A percentile compares a stretch with the other conserved stretches of the same genome.
Evolutionary conservation across 805 yeast genomes (phyloP).

Genomic region (Spathaspora girioi): DNA sequence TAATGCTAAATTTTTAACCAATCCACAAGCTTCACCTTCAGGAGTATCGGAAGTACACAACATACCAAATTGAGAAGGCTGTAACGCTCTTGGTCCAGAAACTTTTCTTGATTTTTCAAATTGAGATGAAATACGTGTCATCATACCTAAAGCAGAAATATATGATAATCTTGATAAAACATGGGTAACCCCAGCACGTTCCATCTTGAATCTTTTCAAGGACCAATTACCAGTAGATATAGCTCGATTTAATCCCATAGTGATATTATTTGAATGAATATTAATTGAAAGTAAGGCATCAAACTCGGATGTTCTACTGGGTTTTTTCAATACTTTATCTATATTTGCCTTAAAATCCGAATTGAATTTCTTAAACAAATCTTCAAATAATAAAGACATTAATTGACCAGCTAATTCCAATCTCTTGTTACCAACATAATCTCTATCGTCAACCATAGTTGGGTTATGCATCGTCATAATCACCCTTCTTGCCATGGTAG

Average conservation of each 20-base stretch:
- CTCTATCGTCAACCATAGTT: slow-evolving; percentile 95
- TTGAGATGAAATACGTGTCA: slow-evolving; percentile 99
- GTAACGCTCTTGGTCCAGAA: slow-evolving; percentile 97
- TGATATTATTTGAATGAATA: slow-evolving; percentile 88
- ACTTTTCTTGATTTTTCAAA: slow-evolving; percentile 97
- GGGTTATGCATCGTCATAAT: slow-evolving; percentile 94
- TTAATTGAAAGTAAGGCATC: slow-evolving; percentile 89
- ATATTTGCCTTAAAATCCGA: slow-evolving; percentile 90
- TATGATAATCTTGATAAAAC: slow-evolving; percentile 88
- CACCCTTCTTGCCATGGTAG: slow-evolving; percentile 95
- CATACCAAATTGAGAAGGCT: slow-evolving; percentile 99
- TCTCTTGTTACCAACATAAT: slow-evolving; percentile 97
- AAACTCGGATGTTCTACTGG: slow-evolving; percentile 91
- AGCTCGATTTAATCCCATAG: slow-evolving; percentile 92
- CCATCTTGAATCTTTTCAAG: slow-evolving; percentile 97
- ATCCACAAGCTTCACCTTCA: slow-evolving; percentile 99
- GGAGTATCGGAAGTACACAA: slow-evolving; percentile 98
- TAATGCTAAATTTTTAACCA: slow-evolving; percentile 92
- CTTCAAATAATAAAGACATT: slow-evolving; percentile 92
- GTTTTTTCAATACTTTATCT: slow-evolving; percentile 90
- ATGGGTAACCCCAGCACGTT: slow-evolving; percentile 98
- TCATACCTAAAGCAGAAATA: slow-evolving; percentile 96
- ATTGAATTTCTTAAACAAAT: slow-evolving; percentile 94
- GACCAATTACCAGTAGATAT: slow-evolving; percentile 99
- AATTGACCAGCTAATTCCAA: slow-evolving; percentile 96